Evolutionary conservation across 805 yeast genomes (phyloP).

Genomic region (Yarrowia sp.): DNA sequence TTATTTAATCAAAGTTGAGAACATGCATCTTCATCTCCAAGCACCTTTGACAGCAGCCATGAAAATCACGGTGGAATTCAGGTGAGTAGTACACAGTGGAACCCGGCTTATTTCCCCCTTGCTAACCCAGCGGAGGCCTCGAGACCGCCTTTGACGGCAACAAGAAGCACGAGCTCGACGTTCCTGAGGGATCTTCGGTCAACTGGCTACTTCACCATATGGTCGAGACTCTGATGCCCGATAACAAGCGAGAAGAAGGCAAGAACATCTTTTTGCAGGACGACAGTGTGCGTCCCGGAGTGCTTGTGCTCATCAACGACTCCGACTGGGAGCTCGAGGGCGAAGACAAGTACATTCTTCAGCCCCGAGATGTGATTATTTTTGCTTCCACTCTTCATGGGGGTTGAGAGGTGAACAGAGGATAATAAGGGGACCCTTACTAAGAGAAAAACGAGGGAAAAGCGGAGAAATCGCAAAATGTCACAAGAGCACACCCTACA

Average conservation of each 20-base stretch:
- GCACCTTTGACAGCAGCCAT: conserved; percentile 9
- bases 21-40: not conserved
- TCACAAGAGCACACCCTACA: not conserved
- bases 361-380: conserved; percentile 76
- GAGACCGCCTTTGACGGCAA: conserved; percentile 75
- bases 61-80: conserved; percentile 49
- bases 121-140: conserved; percentile 68
- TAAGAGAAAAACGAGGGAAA: not conserved
- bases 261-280: conserved; percentile 81
- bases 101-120: too few species aligned
- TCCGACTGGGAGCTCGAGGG: conserved; percentile 98
- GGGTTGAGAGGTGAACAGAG: conserved; percentile 69
- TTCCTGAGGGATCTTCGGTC: conserved; percentile 53
- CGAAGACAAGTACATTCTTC: conserved; percentile 78
- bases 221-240: conserved; percentile 46
- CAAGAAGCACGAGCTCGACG: conserved; percentile 59
- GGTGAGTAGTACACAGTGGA: conserved; percentile 37
- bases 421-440: too few species aligned
- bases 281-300: conserved; percentile 80
- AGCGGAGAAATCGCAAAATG: too few species aligned
- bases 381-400: conserved; percentile 96
- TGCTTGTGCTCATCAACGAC: conserved; percentile 87
- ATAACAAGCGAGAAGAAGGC: conserved; percentile 62
- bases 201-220: conserved; percentile 65
- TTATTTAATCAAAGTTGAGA: conserved; percentile 2